Base-by-base conservation (phyloP, 768 basidiomycete species). In the Trametes villosa region DNA sequence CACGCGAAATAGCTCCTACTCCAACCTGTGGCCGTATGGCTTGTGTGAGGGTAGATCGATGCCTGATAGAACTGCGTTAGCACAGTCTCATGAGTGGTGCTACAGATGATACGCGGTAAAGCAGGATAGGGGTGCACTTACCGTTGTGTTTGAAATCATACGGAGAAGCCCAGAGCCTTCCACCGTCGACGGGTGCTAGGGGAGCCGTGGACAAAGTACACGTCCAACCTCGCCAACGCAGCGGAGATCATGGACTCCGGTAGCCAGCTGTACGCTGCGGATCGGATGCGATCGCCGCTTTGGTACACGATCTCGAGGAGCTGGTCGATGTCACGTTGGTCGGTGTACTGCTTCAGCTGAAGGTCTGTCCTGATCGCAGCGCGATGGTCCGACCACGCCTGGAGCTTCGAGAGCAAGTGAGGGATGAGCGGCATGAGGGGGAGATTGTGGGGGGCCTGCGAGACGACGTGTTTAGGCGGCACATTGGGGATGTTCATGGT, bases 311-410 rank as follows among this genome's bases (percentile, higher is more conserved):
- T 64, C 15, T 66, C 59, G 52, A 83, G 68, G 27, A 81, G 62
- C 36, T 78, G 70, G 4, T 57, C 57, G 36, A 83, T 75, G 59
- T 82, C 81, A 12, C 59, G 54, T 26, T 70, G 74, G 63, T 82
- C 81, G 3, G 70, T 65, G 17, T 66, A 64, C 48, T 75, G 71
- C 64, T 82, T 83, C 9, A 48, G 58, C 12, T 62, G 65, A 59
- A 78, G 70, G 46, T 77, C 67, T 4, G 12, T 9, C 15, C 41
- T 29, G 4, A 15, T 4, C 20, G 77, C 72, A 7, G 50, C 63
- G 8, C 72, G 60, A 59, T 70, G 68, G 56, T 74, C 69, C 6
- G 47, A 50, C 73, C 73, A 73, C 15, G 64, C 72, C 51, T 72
- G 70, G 5, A 74, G 60, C 62, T 74, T 74, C 15, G 71, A 56